Percentiles rank a stretch among this genome's conserved stretches.
phyloP scores from a whole-genome alignment of 2,329 filamentous ascomycete species.

The Botrytis medusae region DNA sequence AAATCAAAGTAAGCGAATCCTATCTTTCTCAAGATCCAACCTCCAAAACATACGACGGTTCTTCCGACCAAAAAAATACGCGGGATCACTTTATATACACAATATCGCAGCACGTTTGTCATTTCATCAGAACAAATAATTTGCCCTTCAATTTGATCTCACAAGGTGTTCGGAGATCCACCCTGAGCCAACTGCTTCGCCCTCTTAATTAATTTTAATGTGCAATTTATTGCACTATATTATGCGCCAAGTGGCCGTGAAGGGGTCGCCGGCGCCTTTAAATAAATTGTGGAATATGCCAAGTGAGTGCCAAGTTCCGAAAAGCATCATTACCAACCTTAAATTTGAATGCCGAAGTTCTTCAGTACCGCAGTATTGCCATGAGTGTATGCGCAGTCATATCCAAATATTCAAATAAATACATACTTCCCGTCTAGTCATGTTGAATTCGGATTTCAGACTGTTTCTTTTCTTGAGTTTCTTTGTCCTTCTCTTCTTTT shows the following conservation, averaged over 20 bases:
- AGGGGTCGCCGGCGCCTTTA: not conserved
- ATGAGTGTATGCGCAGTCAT: not conserved
- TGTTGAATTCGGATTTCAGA: not conserved
- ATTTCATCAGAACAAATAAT: not conserved
- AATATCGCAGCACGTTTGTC: not conserved
- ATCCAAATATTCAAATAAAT: not conserved
- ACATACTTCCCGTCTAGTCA: not conserved
- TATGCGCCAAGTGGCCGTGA: not conserved
- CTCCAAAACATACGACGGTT: not conserved
- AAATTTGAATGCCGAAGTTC: not conserved
- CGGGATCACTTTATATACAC: not conserved
- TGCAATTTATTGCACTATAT: not conserved
- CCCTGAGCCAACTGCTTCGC: not conserved
- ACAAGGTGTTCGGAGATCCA: not conserved
- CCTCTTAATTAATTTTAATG: not conserved
- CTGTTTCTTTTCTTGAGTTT: not conserved
- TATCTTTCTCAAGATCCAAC: not conserved
- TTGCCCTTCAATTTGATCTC: not conserved
- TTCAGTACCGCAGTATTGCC: not conserved
- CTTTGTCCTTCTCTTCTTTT: not conserved
- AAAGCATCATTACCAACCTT: not conserved
- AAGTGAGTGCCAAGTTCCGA: constrained; percentile 1
- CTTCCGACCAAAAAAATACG: not conserved
- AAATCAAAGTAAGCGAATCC: not conserved
- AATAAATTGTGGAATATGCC: not conserved